Evolutionary conservation across 2,329 filamentous ascomycete genomes (phyloP), one percentile per base, ranked within the genome.

Genomic region (Pseudopithomyces chartarum): DNA sequence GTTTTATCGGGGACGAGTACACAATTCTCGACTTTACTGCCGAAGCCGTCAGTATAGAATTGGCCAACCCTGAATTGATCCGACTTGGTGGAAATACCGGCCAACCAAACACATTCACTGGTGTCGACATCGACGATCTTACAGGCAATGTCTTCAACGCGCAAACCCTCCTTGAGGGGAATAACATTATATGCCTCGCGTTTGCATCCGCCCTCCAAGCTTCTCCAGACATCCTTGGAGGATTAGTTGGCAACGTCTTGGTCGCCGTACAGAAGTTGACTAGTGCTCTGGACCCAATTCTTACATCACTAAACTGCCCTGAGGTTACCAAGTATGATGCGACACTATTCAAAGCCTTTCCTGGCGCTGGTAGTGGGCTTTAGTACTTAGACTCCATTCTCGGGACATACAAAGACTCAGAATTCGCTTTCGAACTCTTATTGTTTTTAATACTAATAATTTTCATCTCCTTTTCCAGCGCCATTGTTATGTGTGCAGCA

Each of bases 161-260:
- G 26, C 26, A 29, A 8, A 29, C 26, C 4, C 26, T 29, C 8
- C 26, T 29, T 8, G 26, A 29, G 8, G 26, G 26, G 8, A 29
- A 29, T 29, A 29, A 8, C 26, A 4, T 29, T 8, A 29, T 29
- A 4, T 29, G 26, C 26, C 8, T 29, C 4, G 26, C 26, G 26
- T 29, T 29, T 29, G 26, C 40, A 23, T 19, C 40, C 19, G 40
- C 40, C 40, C 40, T 44, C 11, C 64, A 3, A 29, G 26, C 26
- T 4, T 67, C 77, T 0, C 81, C 81, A 1, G 80, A 81, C 64
- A 62, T 79, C 0, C 57, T 81, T 1, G 38, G 46, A 1, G 56
- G 58, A 33, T 45, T 58, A 22, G 19, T 56, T 26, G 38, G 46
- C 15, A 56, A 44, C 29, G 29, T 56, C 23, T 59, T 60, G 8